Base-by-base conservation (phyloP, 148 eudicot genomes). In the Nyssa sinensis region DNA sequence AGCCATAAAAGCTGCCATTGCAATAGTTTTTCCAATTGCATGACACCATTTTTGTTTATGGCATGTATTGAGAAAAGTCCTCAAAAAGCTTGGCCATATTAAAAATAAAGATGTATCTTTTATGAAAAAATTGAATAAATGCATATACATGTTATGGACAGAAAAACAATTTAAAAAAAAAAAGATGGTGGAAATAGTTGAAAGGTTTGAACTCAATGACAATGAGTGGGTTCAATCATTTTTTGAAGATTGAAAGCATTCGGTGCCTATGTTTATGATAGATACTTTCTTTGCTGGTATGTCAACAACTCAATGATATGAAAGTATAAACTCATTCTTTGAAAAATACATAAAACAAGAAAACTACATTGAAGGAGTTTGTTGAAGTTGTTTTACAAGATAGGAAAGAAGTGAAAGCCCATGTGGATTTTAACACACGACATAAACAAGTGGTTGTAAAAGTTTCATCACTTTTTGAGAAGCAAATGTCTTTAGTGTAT, bases 331-430 rank as follows among this genome's bases (percentile, higher is more conserved):
- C 29, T 34, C 49, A 3, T 33, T 34, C 16, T 66, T 34, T 66
- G 69, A 66, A 21, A 57, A 35, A 23, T 75, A 67, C 39, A 55
- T 75, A 1, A n/a, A 57, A 75, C 30, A 55, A 41, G 16, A 66
- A 34, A 37, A 66, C 49, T n/a, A 33, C 9, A n/a, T 21, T 66
- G 25, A 33, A 66, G 17, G 69, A 66, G 49, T 66, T 66, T 66
- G 69, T 66, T 14, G 49, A 66, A 2, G 49, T 67, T 4, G 70
- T 53, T 23, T 19, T 67, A 27, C 16, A 35, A 35, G 70, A 67
- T 67, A 35, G 70, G 17, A 16, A 67, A 37, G 21, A 35, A n/a
- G 25, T 17, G 0, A 19, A 67, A 25, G 16, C 4, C 0, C 49
- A 35, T 34, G 70, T 5, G 16, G 21, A 44, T 67, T 67, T 67